Evolutionary conservation across 1,284 basidiomycete species (phyloP), one percentile per base, ranked within the genome.

Genomic region (Schizophyllum amplum): DNA sequence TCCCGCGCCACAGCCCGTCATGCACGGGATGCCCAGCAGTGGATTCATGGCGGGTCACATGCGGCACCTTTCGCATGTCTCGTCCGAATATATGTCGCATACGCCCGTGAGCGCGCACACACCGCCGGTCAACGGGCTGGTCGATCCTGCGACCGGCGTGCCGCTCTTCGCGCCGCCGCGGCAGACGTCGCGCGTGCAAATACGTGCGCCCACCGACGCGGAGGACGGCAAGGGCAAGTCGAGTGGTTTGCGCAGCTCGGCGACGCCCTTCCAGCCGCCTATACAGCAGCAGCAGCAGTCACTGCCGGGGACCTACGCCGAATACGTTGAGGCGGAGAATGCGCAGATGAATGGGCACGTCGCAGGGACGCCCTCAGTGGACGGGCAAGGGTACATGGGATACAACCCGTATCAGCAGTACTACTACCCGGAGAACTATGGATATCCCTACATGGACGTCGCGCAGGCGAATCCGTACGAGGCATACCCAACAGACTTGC

Each of bases 101-200:
- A 82, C 61, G 79, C 78, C 60, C 79, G 79, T 33, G 84, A 83
- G 65, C 71, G 85, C 51, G 84, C 87, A 66, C 81, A 84, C 2
- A 62, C 75, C 9, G 83, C 82, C 24, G 84, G 83, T 22, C 42
- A 17, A 21, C 47, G 15, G 24, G 13, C 33, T 42, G 33, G 17
- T 42, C 33, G 33, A 42, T 17, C 33, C 33, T 2, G 11, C 33
- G 33, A 42, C 49, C 42, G 61, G 56, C 20, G 74, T 76, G 22
- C 78, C 85, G 13, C 77, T 90, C 52, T 90, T 90, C 66, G 75
- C 84, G 11, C 82, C 87, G 62, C 84, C 88, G 48, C 79, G 86
- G n/a, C 81, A 86, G 65, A 82, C 77, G 58, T 80, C 82, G 23
- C 81, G 87, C 49, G 72, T 91, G 59, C 83, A 89, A 70, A 91